Evolutionary conservation across 2,329 filamentous ascomycete genomes (phyloP).

Genomic region (Aplosporella prunicola): DNA sequence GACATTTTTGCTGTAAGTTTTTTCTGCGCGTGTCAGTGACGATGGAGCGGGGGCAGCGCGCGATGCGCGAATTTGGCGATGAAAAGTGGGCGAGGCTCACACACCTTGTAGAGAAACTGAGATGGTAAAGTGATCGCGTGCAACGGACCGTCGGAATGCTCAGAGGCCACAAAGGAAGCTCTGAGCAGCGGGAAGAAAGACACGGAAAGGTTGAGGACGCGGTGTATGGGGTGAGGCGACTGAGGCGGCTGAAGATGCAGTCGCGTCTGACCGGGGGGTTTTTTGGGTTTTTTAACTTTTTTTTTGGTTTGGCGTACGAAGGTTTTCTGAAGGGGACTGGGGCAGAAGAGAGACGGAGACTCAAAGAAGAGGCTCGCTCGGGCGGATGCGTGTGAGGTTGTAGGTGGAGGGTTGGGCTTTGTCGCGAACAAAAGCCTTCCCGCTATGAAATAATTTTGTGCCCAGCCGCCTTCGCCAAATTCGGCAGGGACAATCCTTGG

Average conservation of each 20-base stretch:
- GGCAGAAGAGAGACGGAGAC: constrained; percentile 13
- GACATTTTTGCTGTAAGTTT: constrained; percentile 25
- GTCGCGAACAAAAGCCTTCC: constrained; percentile 4
- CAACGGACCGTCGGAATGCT: no score
- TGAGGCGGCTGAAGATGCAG: constrained; percentile 7
- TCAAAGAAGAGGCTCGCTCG: constrained; percentile 12
- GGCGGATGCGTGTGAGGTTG: constrained; percentile 9
- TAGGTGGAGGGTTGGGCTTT: constrained; percentile 9
- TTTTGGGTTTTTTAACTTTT: constrained; percentile 31
- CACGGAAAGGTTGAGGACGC: background rate
- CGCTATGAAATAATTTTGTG: constrained; percentile 12
- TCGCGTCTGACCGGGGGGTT: constrained; percentile 14
- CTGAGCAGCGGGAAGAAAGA: no score
- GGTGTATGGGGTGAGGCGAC: constrained; percentile 3
- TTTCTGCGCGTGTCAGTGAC: constrained; percentile 17
- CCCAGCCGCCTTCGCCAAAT: constrained; percentile 11
- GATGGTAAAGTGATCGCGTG: no score
- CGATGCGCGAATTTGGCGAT: background rate
- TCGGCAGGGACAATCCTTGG: constrained; percentile 9
- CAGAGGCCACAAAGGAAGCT: no score
- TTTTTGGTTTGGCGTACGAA: constrained; percentile 21
- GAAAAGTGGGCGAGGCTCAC: no score
- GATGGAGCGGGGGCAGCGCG: constrained; percentile 2
- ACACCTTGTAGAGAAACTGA: no score
- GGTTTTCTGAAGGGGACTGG: constrained; percentile 16